A percentile compares a stretch with the other conserved stretches of the same genome.
Evolutionary conservation across 2,329 filamentous ascomycete genomes (phyloP).

Genomic region (Fusarium mundagurra): DNA sequence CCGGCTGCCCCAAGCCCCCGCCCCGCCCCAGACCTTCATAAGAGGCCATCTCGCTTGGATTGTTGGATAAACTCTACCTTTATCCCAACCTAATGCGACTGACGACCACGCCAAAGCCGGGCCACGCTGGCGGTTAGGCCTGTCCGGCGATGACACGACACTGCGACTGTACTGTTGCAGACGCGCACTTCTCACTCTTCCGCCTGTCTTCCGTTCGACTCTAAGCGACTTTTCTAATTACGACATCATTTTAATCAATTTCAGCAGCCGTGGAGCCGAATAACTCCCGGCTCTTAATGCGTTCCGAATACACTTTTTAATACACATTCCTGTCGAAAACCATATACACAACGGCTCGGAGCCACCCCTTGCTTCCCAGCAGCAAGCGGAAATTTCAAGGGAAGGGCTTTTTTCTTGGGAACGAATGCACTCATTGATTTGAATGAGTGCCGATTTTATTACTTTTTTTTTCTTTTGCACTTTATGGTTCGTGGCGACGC

Average conservation of each 20-base stretch:
- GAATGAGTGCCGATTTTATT: constrained; percentile 17
- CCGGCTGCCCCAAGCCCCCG: constrained; percentile 60
- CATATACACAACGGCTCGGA: constrained; percentile 50
- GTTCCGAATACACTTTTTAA: constrained; percentile 49
- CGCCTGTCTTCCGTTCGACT: constrained; percentile 33
- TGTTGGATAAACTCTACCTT: constrained; percentile 32
- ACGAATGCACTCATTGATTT: constrained; percentile 25
- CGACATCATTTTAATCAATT: constrained; percentile 39
- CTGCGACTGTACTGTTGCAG: not conserved
- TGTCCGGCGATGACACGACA: constrained; percentile 29
- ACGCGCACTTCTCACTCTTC: constrained; percentile 14
- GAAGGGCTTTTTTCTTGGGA: constrained; percentile 29
- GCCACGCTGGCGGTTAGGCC: constrained; percentile 36
- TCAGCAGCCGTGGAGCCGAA: constrained; percentile 29
- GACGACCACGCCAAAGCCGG: constrained; percentile 32
- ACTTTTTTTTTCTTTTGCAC: constrained; percentile 5
- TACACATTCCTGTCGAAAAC: constrained; percentile 48
- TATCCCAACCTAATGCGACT: constrained; percentile 26
- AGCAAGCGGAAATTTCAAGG: constrained; percentile 45
- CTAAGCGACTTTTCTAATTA: constrained; percentile 36
- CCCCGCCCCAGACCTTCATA: constrained; percentile 54
- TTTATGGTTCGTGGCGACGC: constrained; percentile 16
- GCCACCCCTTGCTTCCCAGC: constrained; percentile 53
- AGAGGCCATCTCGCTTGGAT: constrained; percentile 35
- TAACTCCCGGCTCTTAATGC: constrained; percentile 41